Evolutionary conservation across 371 early-diverging fungal genomes (phyloP).

Genomic region (Rhizopus stolonifer): DNA sequence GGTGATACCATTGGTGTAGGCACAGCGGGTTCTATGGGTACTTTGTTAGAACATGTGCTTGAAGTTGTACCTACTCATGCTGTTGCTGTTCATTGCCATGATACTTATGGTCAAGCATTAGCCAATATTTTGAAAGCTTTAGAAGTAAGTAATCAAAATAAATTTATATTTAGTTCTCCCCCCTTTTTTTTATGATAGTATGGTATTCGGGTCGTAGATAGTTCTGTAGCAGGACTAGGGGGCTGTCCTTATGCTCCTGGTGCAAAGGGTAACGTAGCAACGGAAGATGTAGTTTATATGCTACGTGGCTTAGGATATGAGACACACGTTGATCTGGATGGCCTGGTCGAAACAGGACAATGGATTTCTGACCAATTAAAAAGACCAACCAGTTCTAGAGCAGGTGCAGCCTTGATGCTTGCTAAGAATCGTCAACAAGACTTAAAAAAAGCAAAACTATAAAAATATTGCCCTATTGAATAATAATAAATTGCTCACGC

Average conservation of each 20-base stretch:
- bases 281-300: conserved; percentile 96
- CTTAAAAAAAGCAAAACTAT: conserved; percentile 8
- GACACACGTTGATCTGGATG: conserved; percentile 78
- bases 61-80: conserved; percentile 72
- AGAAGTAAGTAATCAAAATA: no score
- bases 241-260: conserved; percentile 98
- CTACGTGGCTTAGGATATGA: conserved; percentile 80
- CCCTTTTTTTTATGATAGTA: conserved; percentile 34
- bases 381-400: conserved; percentile 53
- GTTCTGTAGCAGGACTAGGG: conserved; percentile 92
- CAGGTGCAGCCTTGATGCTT: conserved; percentile 44
- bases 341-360: conserved; percentile 74
- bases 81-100: conserved; percentile 94
- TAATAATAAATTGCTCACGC: no score
- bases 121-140: conserved; percentile 89
- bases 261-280: conserved; percentile 95
- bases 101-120: conserved; percentile 97
- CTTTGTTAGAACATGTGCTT: conserved; percentile 73
- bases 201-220: conserved; percentile 91
- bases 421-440: conserved; percentile 23
- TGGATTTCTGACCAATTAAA: conserved; percentile 85
- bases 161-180: no score
- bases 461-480: no score
- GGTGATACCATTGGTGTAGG: conserved; percentile 98
- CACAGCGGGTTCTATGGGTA: conserved; percentile 74